Conservation (phyloP, 2,329 filamentous ascomycete genomes). For the Hyphodiscus sp. region DNA sequence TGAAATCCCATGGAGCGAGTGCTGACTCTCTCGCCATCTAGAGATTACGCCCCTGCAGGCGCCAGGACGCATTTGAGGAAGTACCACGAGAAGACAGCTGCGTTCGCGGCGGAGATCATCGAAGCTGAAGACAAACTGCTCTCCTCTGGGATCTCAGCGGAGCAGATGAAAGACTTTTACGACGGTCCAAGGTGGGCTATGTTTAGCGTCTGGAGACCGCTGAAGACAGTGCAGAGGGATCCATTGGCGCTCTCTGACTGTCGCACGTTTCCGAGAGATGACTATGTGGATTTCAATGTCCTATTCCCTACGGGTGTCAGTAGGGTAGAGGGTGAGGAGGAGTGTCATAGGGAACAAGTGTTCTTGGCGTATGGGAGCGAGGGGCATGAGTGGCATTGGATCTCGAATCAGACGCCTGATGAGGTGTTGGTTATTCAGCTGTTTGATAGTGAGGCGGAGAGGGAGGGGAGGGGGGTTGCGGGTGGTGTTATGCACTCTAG, state of each 20-base stretch:
- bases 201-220: conserved; percentile 18
- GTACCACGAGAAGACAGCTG: conserved; percentile 20
- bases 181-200: conserved; percentile 17
- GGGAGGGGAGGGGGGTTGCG: conserved; percentile 11
- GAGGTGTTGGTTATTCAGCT: conserved; percentile 19
- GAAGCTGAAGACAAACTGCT: conserved; percentile 16
- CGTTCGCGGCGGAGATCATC: conserved; percentile 19
- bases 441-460: conserved; percentile 19
- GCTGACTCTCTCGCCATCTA: too few species aligned
- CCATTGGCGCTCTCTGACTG: conserved; percentile 15
- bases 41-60: conserved; percentile 25
- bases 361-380: conserved; percentile 9
- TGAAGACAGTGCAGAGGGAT: conserved; percentile 19
- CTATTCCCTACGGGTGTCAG: conserved; percentile 4
- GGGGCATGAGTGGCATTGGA: conserved; percentile 18
- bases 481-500: conserved; percentile 12
- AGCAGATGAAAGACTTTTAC: conserved; percentile 8
- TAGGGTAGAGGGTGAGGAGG: not conserved
- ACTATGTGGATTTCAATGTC: conserved; percentile 11
- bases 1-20: too few species aligned
- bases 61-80: conserved; percentile 25
- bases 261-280: conserved; percentile 6
- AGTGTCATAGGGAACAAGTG: conserved; percentile 4
- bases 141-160: not conserved
- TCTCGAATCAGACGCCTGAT: conserved; percentile 13